These are phyloP conservation scores for Plasmopara viticola DNA, from an alignment of 352 stramenopile species.

Conservation along the genomic window DNA sequence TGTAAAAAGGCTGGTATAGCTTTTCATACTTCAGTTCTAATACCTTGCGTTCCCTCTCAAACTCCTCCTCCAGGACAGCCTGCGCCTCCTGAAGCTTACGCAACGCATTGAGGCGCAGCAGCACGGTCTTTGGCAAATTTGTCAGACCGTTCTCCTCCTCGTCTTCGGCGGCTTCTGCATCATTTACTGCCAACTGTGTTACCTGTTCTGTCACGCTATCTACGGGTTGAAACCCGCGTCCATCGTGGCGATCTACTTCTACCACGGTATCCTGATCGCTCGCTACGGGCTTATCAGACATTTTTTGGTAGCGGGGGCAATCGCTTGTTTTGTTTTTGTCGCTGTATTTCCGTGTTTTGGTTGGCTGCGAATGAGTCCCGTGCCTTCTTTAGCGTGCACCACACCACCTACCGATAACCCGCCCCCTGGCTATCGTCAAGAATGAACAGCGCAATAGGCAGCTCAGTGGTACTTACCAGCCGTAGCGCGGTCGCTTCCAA, in stretches of 20 bases:
- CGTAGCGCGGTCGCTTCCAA: conserved; percentile 38
- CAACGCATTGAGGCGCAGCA: conserved; percentile 61
- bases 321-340: conserved; percentile 11
- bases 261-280: conserved; percentile 43
- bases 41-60: conserved; percentile 78
- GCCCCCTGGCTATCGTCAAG: conserved; percentile 14
- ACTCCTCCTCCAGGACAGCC: conserved; percentile 69
- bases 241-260: conserved; percentile 58
- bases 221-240: conserved; percentile 30
- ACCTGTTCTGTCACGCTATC: conserved; percentile 36
- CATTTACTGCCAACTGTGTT: conserved; percentile 25
- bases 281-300: conserved; percentile 36
- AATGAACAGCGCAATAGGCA: conserved; percentile 26
- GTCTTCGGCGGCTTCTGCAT: conserved; percentile 6
- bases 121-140: conserved; percentile 61
- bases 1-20: conserved; percentile 81
- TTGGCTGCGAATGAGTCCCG: conserved; percentile 20
- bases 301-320: conserved; percentile 8
- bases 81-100: conserved; percentile 77
- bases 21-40: conserved; percentile 87
- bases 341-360: conserved; percentile 9
- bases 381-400: conserved; percentile 1
- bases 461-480: conserved; percentile 27
- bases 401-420: conserved; percentile 8
- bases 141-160: conserved; percentile 49